Base-by-base conservation (phyloP, 352 stramenopile species). In the Globisporangium barbulae region DNA sequence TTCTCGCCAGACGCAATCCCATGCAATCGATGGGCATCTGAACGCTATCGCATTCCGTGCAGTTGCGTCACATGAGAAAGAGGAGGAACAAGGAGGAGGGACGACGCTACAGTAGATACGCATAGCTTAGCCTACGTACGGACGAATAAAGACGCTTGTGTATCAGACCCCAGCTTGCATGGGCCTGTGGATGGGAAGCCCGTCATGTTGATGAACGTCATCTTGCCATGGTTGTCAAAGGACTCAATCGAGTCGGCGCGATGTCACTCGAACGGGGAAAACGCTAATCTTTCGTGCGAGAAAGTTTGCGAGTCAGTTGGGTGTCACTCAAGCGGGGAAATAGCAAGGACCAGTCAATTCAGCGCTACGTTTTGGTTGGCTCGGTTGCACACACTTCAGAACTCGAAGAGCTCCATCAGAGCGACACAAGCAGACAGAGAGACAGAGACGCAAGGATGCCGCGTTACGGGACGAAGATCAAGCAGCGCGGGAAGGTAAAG, bases 401-500 rank as follows among this genome's bases (percentile, higher is more conserved):
- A 58, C 30, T n/a, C 31, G 52, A 58, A 58, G 52, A 58, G 52
- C 31, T 42, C 52, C 52, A 45, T 45, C 35, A 13, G 28, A 37
- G 17, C 61, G 37, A 13, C 55, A 52, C 55, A 52, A 52, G 30
- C 9, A 56, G 55, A 25, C 25, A 37, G 41, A 60, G 5, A 33
- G 28, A 13, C 50, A 58, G 31, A n/a, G 13, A n/a, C 12, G 21
- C n/a, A 6, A 76, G 9, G n/a, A 87, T 87, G 78, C 61, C 64
- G 19, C 71, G 77, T 9, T 62, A 76, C 28, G 82, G 82, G 8
- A 78, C 73, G 55, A 79, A 69, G 56, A 85, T 92, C 70, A 89
- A 89, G 71, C 70, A 76, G 69, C 80, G 81, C 70, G 71, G 69
- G 42, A 90, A 94, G 68, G 72, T 80, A 39, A 85, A 85, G 60